phyloP scores from a whole-genome alignment of 441 rosid genomes.

The Rhodomyrtus psidioides region DNA sequence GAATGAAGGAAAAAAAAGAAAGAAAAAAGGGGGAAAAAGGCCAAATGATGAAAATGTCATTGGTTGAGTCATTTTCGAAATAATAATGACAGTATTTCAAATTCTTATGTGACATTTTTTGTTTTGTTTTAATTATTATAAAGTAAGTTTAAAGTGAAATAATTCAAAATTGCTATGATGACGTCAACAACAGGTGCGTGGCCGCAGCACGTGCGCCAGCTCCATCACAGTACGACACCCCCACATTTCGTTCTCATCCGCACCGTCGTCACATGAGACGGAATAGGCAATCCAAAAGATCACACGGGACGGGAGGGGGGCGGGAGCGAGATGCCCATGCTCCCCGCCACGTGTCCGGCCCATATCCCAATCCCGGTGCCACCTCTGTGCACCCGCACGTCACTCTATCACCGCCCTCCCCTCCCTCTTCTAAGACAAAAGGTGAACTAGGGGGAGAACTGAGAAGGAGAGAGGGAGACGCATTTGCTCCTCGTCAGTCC shows the following conservation, averaged over 20 bases:
- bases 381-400: not conserved
- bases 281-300: too few relatives aligned
- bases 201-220: too few relatives aligned
- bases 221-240: too few relatives aligned
- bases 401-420: not conserved
- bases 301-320: too few relatives aligned
- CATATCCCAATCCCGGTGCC: not conserved
- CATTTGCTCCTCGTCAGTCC: not conserved
- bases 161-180: not conserved
- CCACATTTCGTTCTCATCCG: too few relatives aligned
- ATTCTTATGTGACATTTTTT: too few relatives aligned
- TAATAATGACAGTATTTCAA: rapidly evolving
- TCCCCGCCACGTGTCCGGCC: not conserved
- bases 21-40: too few relatives aligned
- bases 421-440: not conserved
- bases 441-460: not conserved
- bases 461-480: not conserved
- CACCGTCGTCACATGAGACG: too few relatives aligned
- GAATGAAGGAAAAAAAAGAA: too few relatives aligned
- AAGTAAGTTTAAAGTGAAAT: not conserved
- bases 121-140: not conserved
- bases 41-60: too few relatives aligned
- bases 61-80: too few relatives aligned
- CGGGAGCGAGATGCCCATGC: too few relatives aligned
- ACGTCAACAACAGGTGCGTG: not conserved